A percentile compares a stretch with the other conserved stretches of the same genome.
These are phyloP conservation scores for Fusarium duplospermum DNA, from an alignment of 2,329 filamentous ascomycete species.

Conservation along the genomic window DNA sequence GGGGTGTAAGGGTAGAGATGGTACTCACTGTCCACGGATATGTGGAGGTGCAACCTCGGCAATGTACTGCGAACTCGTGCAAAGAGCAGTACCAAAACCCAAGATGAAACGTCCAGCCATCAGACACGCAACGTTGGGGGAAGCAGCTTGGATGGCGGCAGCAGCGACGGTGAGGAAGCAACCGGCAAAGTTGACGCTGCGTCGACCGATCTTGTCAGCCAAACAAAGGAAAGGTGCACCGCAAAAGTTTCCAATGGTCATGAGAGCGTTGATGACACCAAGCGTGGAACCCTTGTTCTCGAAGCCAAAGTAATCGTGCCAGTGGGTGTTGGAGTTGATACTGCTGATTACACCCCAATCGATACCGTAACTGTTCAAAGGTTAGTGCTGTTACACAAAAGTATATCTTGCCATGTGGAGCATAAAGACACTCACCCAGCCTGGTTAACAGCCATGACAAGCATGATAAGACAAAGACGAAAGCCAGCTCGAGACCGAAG, in stretches of 20 bases:
- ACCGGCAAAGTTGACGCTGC: slow-evolving; percentile 37
- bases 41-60: slow-evolving; percentile 38
- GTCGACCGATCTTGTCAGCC: slow-evolving; percentile 36
- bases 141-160: slow-evolving; percentile 35
- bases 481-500: slow-evolving; percentile 34
- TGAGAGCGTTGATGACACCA: slow-evolving; percentile 39
- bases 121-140: slow-evolving; percentile 32
- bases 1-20: accelerated
- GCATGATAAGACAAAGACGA: slow-evolving; percentile 34
- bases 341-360: slow-evolving; percentile 41
- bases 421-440: slow-evolving; percentile 11
- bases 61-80: slow-evolving; percentile 40
- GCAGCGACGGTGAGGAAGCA: slow-evolving; percentile 34
- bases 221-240: slow-evolving; percentile 37
- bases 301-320: slow-evolving; percentile 40
- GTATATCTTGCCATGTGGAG: too few species aligned
- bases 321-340: slow-evolving; percentile 38
- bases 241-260: slow-evolving; percentile 40
- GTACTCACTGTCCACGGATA: slow-evolving; percentile 29
- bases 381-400: neutral
- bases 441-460: slow-evolving; percentile 27
- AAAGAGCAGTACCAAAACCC: slow-evolving; percentile 39
- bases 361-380: slow-evolving; percentile 30
- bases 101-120: slow-evolving; percentile 36
- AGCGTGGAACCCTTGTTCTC: slow-evolving; percentile 29